Evolutionary conservation across 805 yeast species (phyloP).

Genomic region (Candida broadrunensis): DNA sequence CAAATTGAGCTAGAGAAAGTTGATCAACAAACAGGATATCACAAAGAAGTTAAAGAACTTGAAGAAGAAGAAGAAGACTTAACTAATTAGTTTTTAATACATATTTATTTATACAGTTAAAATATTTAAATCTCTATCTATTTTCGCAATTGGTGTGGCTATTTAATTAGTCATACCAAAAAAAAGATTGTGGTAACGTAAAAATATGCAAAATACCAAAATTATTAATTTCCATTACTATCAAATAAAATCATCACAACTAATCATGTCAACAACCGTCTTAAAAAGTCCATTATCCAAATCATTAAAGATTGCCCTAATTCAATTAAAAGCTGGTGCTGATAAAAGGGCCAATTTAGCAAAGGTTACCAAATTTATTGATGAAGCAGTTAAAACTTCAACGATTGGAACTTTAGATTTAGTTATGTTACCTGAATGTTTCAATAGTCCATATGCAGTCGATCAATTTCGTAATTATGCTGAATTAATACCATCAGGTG

Average conservation of each 20-base stretch:
- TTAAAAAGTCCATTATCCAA: constrained; percentile 45
- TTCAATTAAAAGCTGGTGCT: constrained; percentile 79
- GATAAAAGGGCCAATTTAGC: constrained; percentile 76
- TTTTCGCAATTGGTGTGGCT: not conserved
- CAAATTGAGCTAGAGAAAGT: not conserved
- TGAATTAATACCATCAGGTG: constrained; percentile 78
- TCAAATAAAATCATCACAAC: too few relatives aligned
- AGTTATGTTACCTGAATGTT: constrained; percentile 91
- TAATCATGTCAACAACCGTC: constrained; percentile 10
- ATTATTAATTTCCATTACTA: too few relatives aligned
- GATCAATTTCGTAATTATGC: constrained; percentile 84
- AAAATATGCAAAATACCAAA: too few relatives aligned
- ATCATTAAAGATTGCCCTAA: constrained; percentile 72
- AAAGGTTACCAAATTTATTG: constrained; percentile 62
- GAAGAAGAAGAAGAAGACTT: not conserved
- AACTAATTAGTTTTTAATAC: too few relatives aligned
- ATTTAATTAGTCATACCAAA: not conserved
- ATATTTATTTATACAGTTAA: too few relatives aligned
- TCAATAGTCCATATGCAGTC: constrained; percentile 93
- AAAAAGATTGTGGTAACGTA: too few relatives aligned
- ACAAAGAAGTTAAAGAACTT: not conserved
- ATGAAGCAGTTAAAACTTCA: constrained; percentile 50
- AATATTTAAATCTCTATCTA: too few relatives aligned
- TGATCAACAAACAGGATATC: not conserved
- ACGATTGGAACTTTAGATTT: constrained; percentile 50